Evolutionary conservation across 805 yeast genomes (phyloP), one percentile per base, ranked within the genome.

Genomic region (Starmerella geochares): DNA sequence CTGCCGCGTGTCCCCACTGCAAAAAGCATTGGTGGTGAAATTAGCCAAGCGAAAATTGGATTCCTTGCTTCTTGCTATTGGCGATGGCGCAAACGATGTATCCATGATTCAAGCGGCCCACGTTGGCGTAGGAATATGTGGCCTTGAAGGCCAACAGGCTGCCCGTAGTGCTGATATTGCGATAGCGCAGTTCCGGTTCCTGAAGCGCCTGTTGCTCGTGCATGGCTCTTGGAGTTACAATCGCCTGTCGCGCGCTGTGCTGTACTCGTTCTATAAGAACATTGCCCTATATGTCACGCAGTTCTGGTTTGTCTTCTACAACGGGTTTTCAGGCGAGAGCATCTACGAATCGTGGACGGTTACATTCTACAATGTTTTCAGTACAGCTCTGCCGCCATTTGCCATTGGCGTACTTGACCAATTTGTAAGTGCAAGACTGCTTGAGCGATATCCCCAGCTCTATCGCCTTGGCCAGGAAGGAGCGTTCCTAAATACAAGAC

Each of bases 121-220:
- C 66, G 96, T 92, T 47, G 99, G 99, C 55, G 95, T 92, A 21
- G 99, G 99, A 64, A 94, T 92, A 55, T 85, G 94, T 67, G 99
- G 99, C 57, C 83, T 87, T 90, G 99, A 92, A 69, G 99, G 99
- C 58, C 87, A 88, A 86, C 99, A 92, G 67, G 98, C 98, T 10
- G 96, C 98, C 0, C 77, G 99, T 65, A 82, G 94, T 65, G 97
- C 99, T 0, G 99, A 92, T 71, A 79, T 92, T 53, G 87, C 97
- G 0, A 86, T 94, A 66, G 97, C 96, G 0, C 97, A 92, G 65
- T 92, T 92, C 75, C 81, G 81, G 64, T 92, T 78, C 65, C 72
- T 92, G 68, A 78, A 80, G 60, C 87, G 85, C 64, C 68, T 92
- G 49, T 68, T 92, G 39, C 72, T 92, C 40, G 98, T 92, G 10